phyloP scores from a whole-genome alignment of 805 yeast genomes.

The Wickerhamiella shivajii region DNA sequence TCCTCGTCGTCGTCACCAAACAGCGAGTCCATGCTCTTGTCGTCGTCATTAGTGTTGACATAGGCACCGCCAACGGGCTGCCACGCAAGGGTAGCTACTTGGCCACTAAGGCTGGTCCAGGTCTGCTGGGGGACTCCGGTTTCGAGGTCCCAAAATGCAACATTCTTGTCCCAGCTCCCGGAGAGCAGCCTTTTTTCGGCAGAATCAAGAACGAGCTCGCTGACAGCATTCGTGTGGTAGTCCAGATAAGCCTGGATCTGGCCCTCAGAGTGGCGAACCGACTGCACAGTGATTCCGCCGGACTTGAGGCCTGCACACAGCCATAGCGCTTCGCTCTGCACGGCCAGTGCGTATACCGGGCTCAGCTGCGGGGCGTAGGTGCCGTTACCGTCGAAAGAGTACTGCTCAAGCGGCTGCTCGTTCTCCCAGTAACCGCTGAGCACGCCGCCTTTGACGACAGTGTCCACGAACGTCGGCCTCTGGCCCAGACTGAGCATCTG shows the following conservation, averaged over 20 bases:
- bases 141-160: constrained; percentile 75
- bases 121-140: constrained; percentile 41
- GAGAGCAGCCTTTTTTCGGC: constrained; percentile 52
- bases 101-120: constrained; percentile 54
- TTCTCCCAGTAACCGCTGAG: constrained; percentile 86
- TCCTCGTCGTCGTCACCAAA: constrained; percentile 45
- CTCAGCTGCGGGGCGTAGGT: constrained; percentile 34
- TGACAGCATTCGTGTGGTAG: constrained; percentile 59
- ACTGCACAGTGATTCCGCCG: constrained; percentile 80
- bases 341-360: constrained; percentile 81
- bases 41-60: constrained; percentile 13
- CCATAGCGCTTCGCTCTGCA: constrained; percentile 72
- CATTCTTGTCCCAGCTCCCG: constrained; percentile 81
- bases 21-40: constrained; percentile 33
- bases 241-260: constrained; percentile 60
- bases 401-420: constrained; percentile 60
- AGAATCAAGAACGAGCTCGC: constrained; percentile 49
- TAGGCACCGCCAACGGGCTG: constrained; percentile 24
- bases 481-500: constrained; percentile 82
- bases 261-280: constrained; percentile 75
- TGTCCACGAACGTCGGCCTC: constrained; percentile 74
- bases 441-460: constrained; percentile 73
- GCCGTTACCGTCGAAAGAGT: constrained; percentile 27
- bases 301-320: constrained; percentile 56
- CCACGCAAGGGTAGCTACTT: constrained; percentile 59